A percentile compares a stretch with the other conserved stretches of the same genome.
Conservation (phyloP, 768 basidiomycete species). For the Rubroboletus pulcherrimus region DNA sequence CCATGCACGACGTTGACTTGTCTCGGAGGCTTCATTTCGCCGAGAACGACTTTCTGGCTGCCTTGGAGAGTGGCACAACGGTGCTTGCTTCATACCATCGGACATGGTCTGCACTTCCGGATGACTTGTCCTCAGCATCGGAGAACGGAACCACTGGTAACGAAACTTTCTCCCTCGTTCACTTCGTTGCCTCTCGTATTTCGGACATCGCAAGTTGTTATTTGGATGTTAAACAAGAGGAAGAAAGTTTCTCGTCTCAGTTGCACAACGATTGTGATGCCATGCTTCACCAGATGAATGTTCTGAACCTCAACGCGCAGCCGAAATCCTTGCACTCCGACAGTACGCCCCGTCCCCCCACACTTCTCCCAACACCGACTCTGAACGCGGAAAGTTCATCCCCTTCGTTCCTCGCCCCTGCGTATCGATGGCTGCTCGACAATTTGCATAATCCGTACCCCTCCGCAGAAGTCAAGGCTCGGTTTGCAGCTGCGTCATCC, state of each 20-base stretch:
- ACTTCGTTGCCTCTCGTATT: constrained; percentile 3
- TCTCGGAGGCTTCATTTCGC: too few species aligned
- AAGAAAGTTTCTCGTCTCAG: background rate
- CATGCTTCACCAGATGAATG: constrained; percentile 2
- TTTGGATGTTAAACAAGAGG: background rate
- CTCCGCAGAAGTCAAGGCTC: constrained; percentile 23
- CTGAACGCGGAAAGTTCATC: background rate
- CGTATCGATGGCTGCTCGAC: constrained; percentile 40
- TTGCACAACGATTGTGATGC: constrained; percentile 3
- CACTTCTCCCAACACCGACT: too few species aligned
- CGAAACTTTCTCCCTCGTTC: background rate
- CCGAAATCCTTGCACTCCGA: background rate
- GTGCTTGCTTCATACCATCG: background rate
- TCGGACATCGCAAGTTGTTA: background rate
- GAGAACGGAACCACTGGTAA: too few species aligned
- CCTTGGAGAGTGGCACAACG: too few species aligned
- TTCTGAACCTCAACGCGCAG: background rate
- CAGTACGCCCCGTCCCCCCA: too few species aligned
- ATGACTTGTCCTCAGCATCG: too few species aligned
- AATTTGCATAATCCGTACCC: constrained; percentile 57
- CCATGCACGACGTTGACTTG: too few species aligned
- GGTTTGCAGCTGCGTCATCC: constrained; percentile 18
- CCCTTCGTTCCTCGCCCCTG: constrained; percentile 6
- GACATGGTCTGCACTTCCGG: too few species aligned
- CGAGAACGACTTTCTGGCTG: too few species aligned